Evolutionary conservation across 73 alveolate species (phyloP).

Genomic region (Paramecium pentaurelia): DNA sequence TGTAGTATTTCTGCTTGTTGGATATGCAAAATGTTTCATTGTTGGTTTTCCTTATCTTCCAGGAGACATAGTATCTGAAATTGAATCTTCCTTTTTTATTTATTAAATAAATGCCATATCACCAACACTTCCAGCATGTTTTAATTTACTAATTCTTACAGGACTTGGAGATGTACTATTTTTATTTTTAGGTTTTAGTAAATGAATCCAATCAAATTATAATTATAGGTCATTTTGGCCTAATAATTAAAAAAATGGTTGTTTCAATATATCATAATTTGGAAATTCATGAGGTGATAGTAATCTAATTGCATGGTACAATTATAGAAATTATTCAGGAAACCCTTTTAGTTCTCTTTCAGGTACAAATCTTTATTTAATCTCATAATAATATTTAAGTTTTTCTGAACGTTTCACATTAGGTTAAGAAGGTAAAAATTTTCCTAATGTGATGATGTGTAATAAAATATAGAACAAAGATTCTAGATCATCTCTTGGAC

Average conservation of each 20-base stretch:
- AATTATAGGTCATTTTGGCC: neutral
- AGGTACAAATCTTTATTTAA: conserved; percentile 4
- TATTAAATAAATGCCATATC: neutral
- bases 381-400: neutral
- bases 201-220: conserved; percentile 21
- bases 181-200: neutral
- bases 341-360: neutral
- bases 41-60: neutral
- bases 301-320: neutral
- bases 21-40: neutral
- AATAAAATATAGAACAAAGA: neutral
- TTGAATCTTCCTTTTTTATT: neutral
- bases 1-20: neutral
- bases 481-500: conserved; percentile 41
- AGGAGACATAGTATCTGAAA: neutral
- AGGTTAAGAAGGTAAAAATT: neutral
- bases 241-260: neutral
- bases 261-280: neutral
- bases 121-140: neutral
- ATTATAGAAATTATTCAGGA: neutral
- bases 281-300: conserved; percentile 9
- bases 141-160: neutral
- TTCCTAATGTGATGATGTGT: neutral
- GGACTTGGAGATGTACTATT: neutral
- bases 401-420: neutral